Conservation (phyloP, 805 yeast genomes). For the Soucietia sequanensis region DNA sequence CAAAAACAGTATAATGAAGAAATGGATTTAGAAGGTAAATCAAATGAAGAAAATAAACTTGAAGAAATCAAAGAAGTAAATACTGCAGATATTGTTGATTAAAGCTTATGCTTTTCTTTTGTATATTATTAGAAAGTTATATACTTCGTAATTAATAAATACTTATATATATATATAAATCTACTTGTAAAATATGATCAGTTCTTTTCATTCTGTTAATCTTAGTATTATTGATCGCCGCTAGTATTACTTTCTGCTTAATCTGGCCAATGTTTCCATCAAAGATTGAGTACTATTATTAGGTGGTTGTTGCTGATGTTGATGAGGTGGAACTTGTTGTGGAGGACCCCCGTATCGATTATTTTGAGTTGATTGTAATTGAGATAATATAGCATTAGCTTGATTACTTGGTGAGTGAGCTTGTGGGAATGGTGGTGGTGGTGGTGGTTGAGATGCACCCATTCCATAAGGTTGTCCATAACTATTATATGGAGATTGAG, state of each 20-base stretch:
- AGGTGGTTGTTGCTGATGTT: constrained; percentile 10
- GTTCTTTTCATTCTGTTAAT: no score
- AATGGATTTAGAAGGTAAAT: constrained; percentile 10
- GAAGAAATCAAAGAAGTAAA: constrained; percentile 8
- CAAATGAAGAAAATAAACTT: constrained; percentile 3
- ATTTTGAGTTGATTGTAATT: constrained; percentile 17
- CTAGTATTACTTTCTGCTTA: constrained; percentile 28
- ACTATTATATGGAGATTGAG: constrained; percentile 10
- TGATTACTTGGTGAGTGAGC: constrained; percentile 18
- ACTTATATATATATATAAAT: no score
- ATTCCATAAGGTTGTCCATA: constrained; percentile 11
- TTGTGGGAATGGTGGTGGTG: constrained; percentile 8
- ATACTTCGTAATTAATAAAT: no score
- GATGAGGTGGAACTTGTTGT: constrained; percentile 6
- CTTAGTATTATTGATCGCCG: no score
- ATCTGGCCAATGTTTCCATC: constrained; percentile 38
- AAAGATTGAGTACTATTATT: constrained; percentile 23
- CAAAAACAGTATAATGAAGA: constrained; percentile 46
- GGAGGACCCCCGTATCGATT: constrained; percentile 1
- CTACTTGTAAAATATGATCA: no score
- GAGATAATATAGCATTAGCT: constrained; percentile 26
- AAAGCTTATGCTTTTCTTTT: no score
- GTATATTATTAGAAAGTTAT: neutral
- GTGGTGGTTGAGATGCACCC: constrained; percentile 12
- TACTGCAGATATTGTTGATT: constrained; percentile 25